phyloP scores from a whole-genome alignment of 225 moss, liverwort and hornwort species.

The Marchantia polymorpha region DNA sequence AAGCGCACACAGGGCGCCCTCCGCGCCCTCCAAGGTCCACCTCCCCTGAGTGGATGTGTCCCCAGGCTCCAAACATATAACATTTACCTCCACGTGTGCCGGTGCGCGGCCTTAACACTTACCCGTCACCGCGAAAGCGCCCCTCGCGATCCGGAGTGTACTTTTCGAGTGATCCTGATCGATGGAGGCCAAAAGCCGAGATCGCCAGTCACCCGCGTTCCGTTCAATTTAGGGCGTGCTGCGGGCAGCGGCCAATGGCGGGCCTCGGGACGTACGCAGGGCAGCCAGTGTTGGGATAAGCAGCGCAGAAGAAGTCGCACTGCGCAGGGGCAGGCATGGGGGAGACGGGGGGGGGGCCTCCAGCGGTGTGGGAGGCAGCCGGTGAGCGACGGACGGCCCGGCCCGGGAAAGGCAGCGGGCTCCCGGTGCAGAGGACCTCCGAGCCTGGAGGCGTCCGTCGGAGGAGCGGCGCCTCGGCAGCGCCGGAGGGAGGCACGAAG shows the following conservation, averaged over 20 bases:
- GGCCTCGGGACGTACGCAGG: background rate
- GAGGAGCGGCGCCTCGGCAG: too few species aligned
- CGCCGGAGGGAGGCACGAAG: background rate
- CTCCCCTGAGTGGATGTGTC: background rate
- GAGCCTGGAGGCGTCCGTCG: too few species aligned
- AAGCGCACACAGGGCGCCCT: background rate
- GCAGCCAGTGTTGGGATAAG: background rate
- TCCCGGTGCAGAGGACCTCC: too few species aligned
- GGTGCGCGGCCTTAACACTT: background rate
- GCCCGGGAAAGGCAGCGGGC: too few species aligned
- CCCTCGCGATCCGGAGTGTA: background rate
- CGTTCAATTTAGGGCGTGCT: background rate
- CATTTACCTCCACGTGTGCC: background rate
- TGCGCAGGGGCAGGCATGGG: too few species aligned
- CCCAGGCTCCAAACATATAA: constrained; percentile 4
- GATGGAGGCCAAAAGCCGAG: background rate
- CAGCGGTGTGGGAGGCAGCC: background rate
- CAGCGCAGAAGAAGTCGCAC: background rate
- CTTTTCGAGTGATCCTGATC: background rate
- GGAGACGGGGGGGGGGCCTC: background rate
- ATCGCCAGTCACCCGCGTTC: background rate
- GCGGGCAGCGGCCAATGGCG: background rate
- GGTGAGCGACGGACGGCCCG: too few species aligned
- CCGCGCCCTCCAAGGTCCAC: background rate
- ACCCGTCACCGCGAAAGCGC: background rate